Conservation (phyloP, 1,284 basidiomycete genomes). For the Sporisorium sorghi region DNA sequence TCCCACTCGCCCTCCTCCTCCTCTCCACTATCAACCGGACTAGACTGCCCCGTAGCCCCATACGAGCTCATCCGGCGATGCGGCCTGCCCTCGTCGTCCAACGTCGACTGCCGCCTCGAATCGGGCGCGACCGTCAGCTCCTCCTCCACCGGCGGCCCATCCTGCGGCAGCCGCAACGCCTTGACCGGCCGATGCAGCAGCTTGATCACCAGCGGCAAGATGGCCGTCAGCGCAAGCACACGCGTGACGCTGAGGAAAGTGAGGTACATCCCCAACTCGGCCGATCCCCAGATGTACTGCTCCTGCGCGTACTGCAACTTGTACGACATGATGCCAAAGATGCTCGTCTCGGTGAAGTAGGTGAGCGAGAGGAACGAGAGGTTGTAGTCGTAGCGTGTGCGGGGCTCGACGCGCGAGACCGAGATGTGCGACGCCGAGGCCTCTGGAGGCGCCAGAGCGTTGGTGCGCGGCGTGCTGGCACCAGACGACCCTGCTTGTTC, state of each 20-base stretch:
- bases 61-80: slow-evolving; percentile 23
- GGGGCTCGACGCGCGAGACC: slow-evolving; percentile 48
- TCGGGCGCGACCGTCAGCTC: slow-evolving; percentile 32
- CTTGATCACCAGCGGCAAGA: slow-evolving; percentile 64
- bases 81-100: slow-evolving; percentile 46
- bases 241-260: slow-evolving; percentile 58
- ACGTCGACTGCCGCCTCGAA: slow-evolving; percentile 33
- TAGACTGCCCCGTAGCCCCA: slow-evolving; percentile 21
- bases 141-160: slow-evolving; percentile 34
- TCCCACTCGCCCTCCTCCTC: slow-evolving; percentile 33
- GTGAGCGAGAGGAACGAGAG: slow-evolving; percentile 61
- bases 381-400: slow-evolving; percentile 58
- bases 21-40: neutral
- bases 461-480: slow-evolving; percentile 17
- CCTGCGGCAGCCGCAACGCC: slow-evolving; percentile 47
- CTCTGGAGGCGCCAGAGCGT: slow-evolving; percentile 31
- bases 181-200: slow-evolving; percentile 57
- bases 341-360: slow-evolving; percentile 60
- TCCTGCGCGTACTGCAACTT: slow-evolving; percentile 66
- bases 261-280: slow-evolving; percentile 62
- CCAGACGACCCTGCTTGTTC: slow-evolving; percentile 8
- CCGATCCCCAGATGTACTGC: slow-evolving; percentile 62
- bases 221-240: slow-evolving; percentile 57
- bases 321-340: slow-evolving; percentile 62
- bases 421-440: slow-evolving; percentile 59